Evolutionary conservation across 345 rosid species (phyloP).

Genomic region (Orychophragmus violaceus): DNA sequence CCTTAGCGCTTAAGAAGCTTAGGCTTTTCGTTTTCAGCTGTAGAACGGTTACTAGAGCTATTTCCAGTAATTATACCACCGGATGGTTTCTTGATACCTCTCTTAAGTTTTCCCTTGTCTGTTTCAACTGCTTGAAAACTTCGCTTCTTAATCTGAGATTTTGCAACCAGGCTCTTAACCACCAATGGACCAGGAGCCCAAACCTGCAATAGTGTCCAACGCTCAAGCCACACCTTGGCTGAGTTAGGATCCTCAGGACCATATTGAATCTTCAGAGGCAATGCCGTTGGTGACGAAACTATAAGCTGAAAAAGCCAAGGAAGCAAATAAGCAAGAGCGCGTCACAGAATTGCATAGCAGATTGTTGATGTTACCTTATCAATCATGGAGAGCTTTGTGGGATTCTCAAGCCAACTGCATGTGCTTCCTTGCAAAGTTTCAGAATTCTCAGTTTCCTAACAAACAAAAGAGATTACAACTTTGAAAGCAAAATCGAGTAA

Average conservation of each 20-base stretch:
- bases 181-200: conserved; percentile 44
- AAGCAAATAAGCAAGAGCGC: conserved; percentile 15
- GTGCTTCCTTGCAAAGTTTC: conserved; percentile 26
- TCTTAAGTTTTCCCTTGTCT: conserved; percentile 38
- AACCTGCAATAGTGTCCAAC: conserved; percentile 57
- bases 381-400: conserved; percentile 40
- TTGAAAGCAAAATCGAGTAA: not conserved
- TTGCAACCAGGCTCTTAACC: conserved; percentile 29
- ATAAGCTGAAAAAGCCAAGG: conserved; percentile 45
- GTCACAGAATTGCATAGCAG: not conserved
- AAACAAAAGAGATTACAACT: not conserved
- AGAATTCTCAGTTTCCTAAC: conserved; percentile 38
- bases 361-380: conserved; percentile 41
- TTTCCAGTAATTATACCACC: conserved; percentile 33
- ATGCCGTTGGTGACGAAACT: conserved; percentile 34
- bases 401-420: conserved; percentile 29
- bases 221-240: conserved; percentile 54
- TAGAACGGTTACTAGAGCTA: conserved; percentile 30
- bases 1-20: conserved; percentile 29
- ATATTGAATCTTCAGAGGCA: conserved; percentile 44
- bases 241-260: conserved; percentile 65
- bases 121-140: conserved; percentile 33
- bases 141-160: conserved; percentile 32
- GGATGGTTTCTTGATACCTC: conserved; percentile 39
- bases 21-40: conserved; percentile 37